phyloP scores from a whole-genome alignment of 805 yeast genomes.

The Saccharomyces jurei region DNA sequence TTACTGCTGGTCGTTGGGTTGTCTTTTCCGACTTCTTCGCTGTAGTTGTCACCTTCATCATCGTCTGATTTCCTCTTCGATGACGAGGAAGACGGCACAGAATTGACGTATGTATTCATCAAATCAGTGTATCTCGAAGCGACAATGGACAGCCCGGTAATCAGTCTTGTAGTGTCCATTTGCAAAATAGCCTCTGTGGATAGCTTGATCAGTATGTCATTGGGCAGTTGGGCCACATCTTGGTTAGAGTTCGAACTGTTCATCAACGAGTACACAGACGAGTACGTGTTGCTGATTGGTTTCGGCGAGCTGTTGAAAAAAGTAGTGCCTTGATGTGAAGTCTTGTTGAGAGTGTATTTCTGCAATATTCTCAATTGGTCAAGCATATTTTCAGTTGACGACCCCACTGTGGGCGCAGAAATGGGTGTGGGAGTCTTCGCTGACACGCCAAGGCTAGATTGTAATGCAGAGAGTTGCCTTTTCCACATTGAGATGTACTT shows the following conservation, averaged over 20 bases:
- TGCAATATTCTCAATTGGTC: slow-evolving; percentile 5
- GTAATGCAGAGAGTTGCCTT: neutral
- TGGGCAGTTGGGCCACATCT: slow-evolving; percentile 63
- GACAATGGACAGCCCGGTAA: slow-evolving; percentile 62
- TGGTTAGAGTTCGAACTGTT: slow-evolving; percentile 54
- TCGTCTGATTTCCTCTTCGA: slow-evolving; percentile 20
- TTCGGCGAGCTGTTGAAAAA: slow-evolving; percentile 31
- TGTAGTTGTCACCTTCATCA: slow-evolving; percentile 22
- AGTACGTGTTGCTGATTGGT: slow-evolving; percentile 42
- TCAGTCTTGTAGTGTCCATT: slow-evolving; percentile 44
- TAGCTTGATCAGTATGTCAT: slow-evolving; percentile 52
- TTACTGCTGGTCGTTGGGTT: slow-evolving; percentile 2
- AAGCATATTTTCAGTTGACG: slow-evolving; percentile 1
- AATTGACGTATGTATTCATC: slow-evolving; percentile 20
- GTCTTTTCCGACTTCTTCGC: slow-evolving; percentile 31
- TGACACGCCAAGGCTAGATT: neutral
- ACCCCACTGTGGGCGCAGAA: neutral
- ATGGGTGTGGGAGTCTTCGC: neutral
- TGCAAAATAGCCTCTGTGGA: slow-evolving; percentile 60
- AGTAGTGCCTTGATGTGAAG: slow-evolving; percentile 2
- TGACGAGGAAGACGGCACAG: neutral
- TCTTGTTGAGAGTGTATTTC: slow-evolving; percentile 24
- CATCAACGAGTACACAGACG: slow-evolving; percentile 60
- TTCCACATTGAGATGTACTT: slow-evolving; percentile 1
- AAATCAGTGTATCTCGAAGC: slow-evolving; percentile 54